Evolutionary conservation across 768 basidiomycete genomes (phyloP), one percentile per base, ranked within the genome.

Genomic region (Trametes meyenii): DNA sequence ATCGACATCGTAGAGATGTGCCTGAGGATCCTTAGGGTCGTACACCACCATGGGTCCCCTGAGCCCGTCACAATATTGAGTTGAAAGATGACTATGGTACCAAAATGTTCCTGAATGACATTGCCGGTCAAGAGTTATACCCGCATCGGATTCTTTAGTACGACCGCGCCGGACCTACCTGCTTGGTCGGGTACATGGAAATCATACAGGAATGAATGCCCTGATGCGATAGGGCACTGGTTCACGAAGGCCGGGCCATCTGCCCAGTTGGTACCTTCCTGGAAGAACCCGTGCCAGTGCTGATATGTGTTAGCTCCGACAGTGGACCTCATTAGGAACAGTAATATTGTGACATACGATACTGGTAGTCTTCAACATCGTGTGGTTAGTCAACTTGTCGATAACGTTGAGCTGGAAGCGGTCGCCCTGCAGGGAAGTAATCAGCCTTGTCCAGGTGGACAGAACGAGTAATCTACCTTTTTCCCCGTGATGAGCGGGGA

Each of bases 61-160:
- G 24, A 85, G 73, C 0, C 83, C 84, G 55, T 85, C 84, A 52
- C 84, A 85, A 56, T 83, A 84, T 63, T 85, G 83, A 0, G 76
- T 76, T 6, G 74, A 76, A 72, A 75, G 70, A 58, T 83, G 82
- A 16, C 78, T 80, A 62, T 69, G 79, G 66, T 77, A 81, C 81
- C 83, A 84, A 61, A 76, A 84, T 42, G 76, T 79, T 50, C 71
- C 67, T 64, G 38, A 13, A 19, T 13, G 17, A 33, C 29, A 33
- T 33, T 33, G 29, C 29, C 29, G 33, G 10, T 35, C 21, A 51
- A n/a, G 44, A 24, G 49, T 13, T 3, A 14, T 17, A 42, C 12
- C 19, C 17, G 26, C 26, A 14, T 6, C 8, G 39, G 29, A 33
- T 33, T 33, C 29, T 33, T 33, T 8, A 2, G 24, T 17, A 43